A percentile compares a stretch with the other conserved stretches of the same genome.
Evolutionary conservation across 495 filamentous ascomycete genomes (phyloP).

Genomic region (Physcia stellaris): DNA sequence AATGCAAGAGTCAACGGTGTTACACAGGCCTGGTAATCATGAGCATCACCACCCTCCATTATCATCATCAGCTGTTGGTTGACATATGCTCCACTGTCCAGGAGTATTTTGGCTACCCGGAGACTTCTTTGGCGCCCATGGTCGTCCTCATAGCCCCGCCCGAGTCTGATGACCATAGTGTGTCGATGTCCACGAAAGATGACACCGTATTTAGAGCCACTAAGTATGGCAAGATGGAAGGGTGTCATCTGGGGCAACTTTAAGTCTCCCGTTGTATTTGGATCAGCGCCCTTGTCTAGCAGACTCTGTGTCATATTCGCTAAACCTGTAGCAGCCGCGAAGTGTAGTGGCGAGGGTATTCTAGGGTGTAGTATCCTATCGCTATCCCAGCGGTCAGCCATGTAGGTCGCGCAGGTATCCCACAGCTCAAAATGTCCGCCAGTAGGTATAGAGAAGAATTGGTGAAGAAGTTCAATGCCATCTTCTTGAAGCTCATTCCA

Average conservation of each 20-base stretch:
- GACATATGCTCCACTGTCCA: not conserved
- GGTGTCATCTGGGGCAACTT: not conserved
- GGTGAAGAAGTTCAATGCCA: not conserved
- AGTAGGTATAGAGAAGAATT: not conserved
- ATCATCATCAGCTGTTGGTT: not conserved
- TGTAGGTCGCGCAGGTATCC: not conserved
- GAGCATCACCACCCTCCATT: not conserved
- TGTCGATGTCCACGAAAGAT: not conserved
- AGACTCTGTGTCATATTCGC: not conserved
- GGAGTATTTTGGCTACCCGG: not conserved
- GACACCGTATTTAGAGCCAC: not conserved
- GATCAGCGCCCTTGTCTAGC: not conserved
- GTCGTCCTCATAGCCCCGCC: not conserved
- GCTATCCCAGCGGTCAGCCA: not conserved
- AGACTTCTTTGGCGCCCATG: not conserved
- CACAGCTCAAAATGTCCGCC: conserved; percentile 1
- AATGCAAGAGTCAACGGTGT: not conserved
- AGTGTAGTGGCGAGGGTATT: not conserved
- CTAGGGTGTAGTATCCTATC: not conserved
- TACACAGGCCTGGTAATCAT: not conserved
- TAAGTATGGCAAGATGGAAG: not conserved
- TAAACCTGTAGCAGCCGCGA: not conserved
- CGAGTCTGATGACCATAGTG: not conserved
- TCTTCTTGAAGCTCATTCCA: not conserved
- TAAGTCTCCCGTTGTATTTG: not conserved